These are phyloP conservation scores for Vaccinium myrtillus DNA, from an alignment of 148 eudicot species.

Conservation along the genomic window DNA sequence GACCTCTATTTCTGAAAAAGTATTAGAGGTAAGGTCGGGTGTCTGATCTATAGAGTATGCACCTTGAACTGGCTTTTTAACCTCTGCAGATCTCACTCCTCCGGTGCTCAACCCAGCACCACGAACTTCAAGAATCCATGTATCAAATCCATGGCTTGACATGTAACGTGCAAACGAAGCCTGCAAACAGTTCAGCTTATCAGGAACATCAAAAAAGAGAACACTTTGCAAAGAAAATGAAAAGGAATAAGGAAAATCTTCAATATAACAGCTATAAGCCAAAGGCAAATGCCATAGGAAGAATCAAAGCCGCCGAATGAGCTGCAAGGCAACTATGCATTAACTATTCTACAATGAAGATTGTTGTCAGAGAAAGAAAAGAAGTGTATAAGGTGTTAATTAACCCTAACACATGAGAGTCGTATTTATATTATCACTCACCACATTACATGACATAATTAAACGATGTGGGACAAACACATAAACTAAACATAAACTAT, in stretches of 20 bases:
- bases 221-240: neutral
- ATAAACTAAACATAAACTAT: no score
- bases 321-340: neutral
- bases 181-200: conserved; percentile 40
- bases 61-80: conserved; percentile 46
- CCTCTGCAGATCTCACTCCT: conserved; percentile 36
- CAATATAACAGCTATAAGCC: neutral
- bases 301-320: neutral
- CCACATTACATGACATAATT: no score
- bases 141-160: conserved; percentile 97
- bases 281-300: neutral
- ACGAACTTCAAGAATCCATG: conserved; percentile 96
- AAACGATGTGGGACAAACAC: no score
- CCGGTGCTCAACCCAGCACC: conserved; percentile 86
- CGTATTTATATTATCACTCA: no score
- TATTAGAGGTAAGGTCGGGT: conserved; percentile 18
- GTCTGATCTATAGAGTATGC: conserved; percentile 22
- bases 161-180: conserved; percentile 95
- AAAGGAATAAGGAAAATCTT: neutral
- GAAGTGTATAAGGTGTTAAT: no score
- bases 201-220: neutral
- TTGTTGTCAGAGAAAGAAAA: no score
- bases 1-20: conserved; percentile 32
- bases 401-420: no score
- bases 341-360: neutral